Base-by-base conservation (phyloP, 345 rosid genomes). In the Rhizophora mangle region DNA sequence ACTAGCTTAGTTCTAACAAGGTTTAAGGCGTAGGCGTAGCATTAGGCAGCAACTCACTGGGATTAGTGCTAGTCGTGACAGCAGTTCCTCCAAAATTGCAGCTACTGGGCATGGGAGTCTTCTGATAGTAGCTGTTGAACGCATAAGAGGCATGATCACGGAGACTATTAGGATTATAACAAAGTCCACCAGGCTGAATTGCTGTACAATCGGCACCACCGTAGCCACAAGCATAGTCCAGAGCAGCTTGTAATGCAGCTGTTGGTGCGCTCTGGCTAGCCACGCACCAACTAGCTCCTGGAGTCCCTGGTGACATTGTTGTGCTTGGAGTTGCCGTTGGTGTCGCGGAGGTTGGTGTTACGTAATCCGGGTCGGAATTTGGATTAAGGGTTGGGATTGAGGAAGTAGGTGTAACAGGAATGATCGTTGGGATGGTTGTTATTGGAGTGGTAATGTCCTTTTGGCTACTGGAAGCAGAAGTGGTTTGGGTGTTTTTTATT, bases 161-260 rank as follows among this genome's bases (percentile, higher is more conserved):
- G 26, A 91, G 62, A 4, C 82, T 83, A 71, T 79, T 78, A 8
- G 96, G 97, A 55, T 79, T 82, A 79, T 78, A 85, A 55, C 98
- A 94, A 6, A 72, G 68, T 55, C 96, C 96, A 30, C 84, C 84
- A 0, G 81, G 70, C 69, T 85, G 97, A 68, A 94, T 85, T 39
- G 77, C 84, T 0, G 86, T 74, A 60, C 98, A 94, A 72, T 94
- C 96, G 0, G 91, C 90, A 7, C 93, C 88, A 0, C 96, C 96
- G 24, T 79, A 72, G 2, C 98, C 97, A 53, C 98, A 94, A 30
- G 98, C 98, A 72, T 88, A 91, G 68, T 94, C 97, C 66, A 94
- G 66, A 11, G 88, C 97, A 16, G 86, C 86, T 77, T 89, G 98
- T n/a, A 94, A 72, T 29, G 86, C 80, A 0, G 78, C 69, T 36